Evolutionary conservation across 2,329 filamentous ascomycete genomes (phyloP), one percentile per base, ranked within the genome.

Genomic region (Phialophora chinensis): DNA sequence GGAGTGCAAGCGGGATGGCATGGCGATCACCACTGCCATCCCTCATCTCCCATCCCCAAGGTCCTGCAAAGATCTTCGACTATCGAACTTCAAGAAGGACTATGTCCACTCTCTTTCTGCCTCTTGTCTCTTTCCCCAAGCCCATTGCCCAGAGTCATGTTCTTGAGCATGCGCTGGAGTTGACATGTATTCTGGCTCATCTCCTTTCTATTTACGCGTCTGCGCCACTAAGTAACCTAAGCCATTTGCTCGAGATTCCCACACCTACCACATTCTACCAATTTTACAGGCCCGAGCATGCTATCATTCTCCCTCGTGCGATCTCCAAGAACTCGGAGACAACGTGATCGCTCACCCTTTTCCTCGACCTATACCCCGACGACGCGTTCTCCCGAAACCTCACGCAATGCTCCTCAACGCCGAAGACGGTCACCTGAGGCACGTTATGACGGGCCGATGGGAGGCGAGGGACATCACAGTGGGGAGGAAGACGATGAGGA

Each of bases 341-440:
- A 44, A 23, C 65, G 63, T 25, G 70, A 75, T 33, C 70, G 66
- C 23, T 76, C 74, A 27, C 75, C 73, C 6, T 75, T 76, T 66
- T 73, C 73, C 23, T 74, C 76, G 23, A 73, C 72, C 6, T 73
- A 73, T 68, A 71, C 72, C 4, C 56, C 72, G 20, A 66, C 65
- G 12, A 50, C 63, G 17, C 55, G 49, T 25, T 70, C 70, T n/a
- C 61, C 65, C 35, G 69, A 70, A 35, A 49, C 25, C 27, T 58
- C 60, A 20, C 69, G 67, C 5, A 62, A 33, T 27, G 42, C 55
- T 17, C 74, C 72, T 44, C 66, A 62, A 38, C 60, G 38, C 31
- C 27, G 61, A 35, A 59, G 57, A 52, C 52, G 57, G 35, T 60
- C 60, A 44, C 44, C 52, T 17, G 47, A 52, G 7, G 20, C 27